A percentile compares a stretch with the other conserved stretches of the same genome.
Conservation (phyloP, 495 filamentous ascomycete genomes). For the Aspergillus biplanus region DNA sequence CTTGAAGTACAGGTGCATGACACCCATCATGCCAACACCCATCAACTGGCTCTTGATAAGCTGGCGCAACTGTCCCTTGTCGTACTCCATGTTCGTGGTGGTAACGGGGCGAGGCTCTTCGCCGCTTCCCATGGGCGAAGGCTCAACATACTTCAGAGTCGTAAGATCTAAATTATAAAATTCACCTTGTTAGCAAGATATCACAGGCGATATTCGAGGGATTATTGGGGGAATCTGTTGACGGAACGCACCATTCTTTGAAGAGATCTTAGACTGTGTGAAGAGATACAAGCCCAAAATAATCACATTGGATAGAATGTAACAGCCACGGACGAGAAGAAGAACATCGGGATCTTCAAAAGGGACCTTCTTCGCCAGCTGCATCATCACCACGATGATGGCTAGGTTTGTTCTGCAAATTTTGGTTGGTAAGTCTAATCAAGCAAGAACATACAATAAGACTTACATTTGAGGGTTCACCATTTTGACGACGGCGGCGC, state of each 20-base stretch:
- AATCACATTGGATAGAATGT: slow-evolving; percentile 85
- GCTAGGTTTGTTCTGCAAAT: slow-evolving; percentile 79
- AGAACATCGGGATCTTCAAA: slow-evolving; percentile 91
- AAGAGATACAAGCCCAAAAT: slow-evolving; percentile 84
- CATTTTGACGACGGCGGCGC: slow-evolving; percentile 41
- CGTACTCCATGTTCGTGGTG: slow-evolving; percentile 93
- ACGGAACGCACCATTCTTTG: slow-evolving; percentile 80
- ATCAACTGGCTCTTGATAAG: slow-evolving; percentile 87
- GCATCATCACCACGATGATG: slow-evolving; percentile 98
- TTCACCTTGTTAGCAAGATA: neutral
- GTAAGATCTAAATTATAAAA: slow-evolving; percentile 70
- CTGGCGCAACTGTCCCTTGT: slow-evolving; percentile 78
- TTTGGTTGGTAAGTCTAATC: neutral
- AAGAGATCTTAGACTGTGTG: slow-evolving; percentile 78
- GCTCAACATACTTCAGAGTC: slow-evolving; percentile 98
- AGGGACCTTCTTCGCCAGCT: slow-evolving; percentile 91
- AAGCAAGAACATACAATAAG: slow-evolving; percentile 8
- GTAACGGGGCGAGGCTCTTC: slow-evolving; percentile 95
- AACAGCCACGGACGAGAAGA: slow-evolving; percentile 78
- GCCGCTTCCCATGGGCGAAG: slow-evolving; percentile 83
- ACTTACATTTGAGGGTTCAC: slow-evolving; percentile 53
- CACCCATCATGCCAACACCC: slow-evolving; percentile 95
- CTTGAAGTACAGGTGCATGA: slow-evolving; percentile 98
- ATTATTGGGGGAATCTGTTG: neutral
- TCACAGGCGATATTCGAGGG: neutral